Evolutionary conservation across 371 early-diverging fungal species (phyloP).

Genomic region (Thermomucor indicae-seudaticae): DNA sequence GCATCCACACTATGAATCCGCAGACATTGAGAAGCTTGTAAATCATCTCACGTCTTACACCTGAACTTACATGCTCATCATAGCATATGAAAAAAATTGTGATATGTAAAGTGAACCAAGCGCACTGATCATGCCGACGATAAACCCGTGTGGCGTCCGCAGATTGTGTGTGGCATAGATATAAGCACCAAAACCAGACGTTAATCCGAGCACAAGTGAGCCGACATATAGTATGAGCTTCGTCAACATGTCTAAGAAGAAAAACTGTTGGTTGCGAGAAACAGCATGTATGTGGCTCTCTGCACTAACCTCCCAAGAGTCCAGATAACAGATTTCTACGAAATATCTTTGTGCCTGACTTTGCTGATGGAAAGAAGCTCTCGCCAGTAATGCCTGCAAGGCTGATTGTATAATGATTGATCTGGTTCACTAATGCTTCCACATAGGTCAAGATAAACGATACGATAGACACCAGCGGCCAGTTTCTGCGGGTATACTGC

Average conservation of each 20-base stretch:
- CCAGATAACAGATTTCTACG: slow-evolving; percentile 69
- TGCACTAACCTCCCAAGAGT: slow-evolving; percentile 46
- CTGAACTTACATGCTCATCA: slow-evolving; percentile 74
- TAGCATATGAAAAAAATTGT: slow-evolving; percentile 63
- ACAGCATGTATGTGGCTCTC: background rate
- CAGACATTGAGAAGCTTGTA: background rate
- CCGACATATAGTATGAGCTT: slow-evolving; percentile 51
- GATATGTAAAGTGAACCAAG: slow-evolving; percentile 67
- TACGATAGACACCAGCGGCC: slow-evolving; percentile 24
- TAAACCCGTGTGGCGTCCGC: slow-evolving; percentile 64
- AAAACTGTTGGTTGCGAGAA: background rate
- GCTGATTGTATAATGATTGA: slow-evolving; percentile 70
- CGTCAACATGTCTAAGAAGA: slow-evolving; percentile 45
- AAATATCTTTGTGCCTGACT: slow-evolving; percentile 66
- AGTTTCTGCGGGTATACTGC: slow-evolving; percentile 25
- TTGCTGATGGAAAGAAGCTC: slow-evolving; percentile 55
- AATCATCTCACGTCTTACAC: background rate
- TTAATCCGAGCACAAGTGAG: slow-evolving; percentile 48
- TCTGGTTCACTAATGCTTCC: slow-evolving; percentile 50
- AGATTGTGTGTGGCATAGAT: slow-evolving; percentile 62
- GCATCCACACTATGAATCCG: slow-evolving; percentile 72
- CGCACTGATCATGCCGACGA: slow-evolving; percentile 60
- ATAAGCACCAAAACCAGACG: slow-evolving; percentile 61
- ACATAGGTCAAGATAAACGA: slow-evolving; percentile 24
- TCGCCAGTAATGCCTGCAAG: slow-evolving; percentile 72